Percentiles rank a stretch among this genome's conserved stretches.
Conservation (phyloP, 306 rosid species). For the Carpinus viminea region DNA sequence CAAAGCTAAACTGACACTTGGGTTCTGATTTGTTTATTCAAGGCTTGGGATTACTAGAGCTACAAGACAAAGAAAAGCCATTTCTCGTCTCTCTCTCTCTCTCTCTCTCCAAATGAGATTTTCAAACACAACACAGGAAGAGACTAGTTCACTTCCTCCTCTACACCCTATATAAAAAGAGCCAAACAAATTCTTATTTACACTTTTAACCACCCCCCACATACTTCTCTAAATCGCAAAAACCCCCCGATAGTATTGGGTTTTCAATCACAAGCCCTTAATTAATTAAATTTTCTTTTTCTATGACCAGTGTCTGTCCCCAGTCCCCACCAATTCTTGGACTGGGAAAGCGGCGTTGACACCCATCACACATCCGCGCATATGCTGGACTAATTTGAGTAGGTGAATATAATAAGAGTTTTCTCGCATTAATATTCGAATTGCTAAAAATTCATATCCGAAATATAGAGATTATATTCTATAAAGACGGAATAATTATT, state of each 20-base stretch:
- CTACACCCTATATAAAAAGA: constrained; percentile 23
- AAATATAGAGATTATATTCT: too few relatives aligned
- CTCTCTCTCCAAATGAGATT: constrained; percentile 22
- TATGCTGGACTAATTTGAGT: too few relatives aligned
- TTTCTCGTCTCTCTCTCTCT: constrained; percentile 16
- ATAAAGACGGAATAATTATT: too few relatives aligned
- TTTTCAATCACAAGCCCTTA: background rate
- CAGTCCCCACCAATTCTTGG: too few relatives aligned
- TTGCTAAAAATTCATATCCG: too few relatives aligned
- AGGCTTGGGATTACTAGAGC: constrained; percentile 18
- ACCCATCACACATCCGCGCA: too few relatives aligned
- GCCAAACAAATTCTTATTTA: constrained; percentile 2
- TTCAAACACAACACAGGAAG: constrained; percentile 8
- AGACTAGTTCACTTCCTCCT: constrained; percentile 26
- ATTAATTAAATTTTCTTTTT: too few relatives aligned
- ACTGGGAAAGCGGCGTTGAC: too few relatives aligned
- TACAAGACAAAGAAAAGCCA: constrained; percentile 34
- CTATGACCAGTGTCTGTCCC: too few relatives aligned
- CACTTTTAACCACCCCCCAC: constrained; percentile 21
- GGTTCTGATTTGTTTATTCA: constrained; percentile 15
- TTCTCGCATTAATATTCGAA: too few relatives aligned
- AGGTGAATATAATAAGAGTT: too few relatives aligned
- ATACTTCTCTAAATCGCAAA: constrained; percentile 2
- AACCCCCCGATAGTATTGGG: background rate
- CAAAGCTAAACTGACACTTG: constrained; percentile 14